These are phyloP conservation scores for Haplosporangium sp. DNA, from an alignment of 371 early-diverging fungal genomes.

Conservation along the genomic window DNA sequence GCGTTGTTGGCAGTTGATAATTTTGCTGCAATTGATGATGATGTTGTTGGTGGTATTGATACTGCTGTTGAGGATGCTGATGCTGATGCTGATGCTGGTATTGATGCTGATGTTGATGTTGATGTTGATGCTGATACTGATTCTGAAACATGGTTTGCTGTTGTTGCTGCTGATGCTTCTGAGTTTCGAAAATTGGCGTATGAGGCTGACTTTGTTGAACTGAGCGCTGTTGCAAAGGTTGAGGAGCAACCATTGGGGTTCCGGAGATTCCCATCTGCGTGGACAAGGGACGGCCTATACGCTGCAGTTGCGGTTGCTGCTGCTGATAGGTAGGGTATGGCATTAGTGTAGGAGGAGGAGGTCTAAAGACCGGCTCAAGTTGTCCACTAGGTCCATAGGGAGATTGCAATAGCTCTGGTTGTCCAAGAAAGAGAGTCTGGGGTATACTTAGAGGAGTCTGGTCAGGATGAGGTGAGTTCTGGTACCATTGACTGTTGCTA, in stretches of 20 bases:
- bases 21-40: constrained; percentile 23
- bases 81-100: constrained; percentile 11
- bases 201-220: constrained; percentile 23
- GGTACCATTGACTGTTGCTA: constrained; percentile 22
- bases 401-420: constrained; percentile 19
- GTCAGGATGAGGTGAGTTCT: constrained; percentile 23
- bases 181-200: constrained; percentile 19
- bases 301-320: constrained; percentile 29
- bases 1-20: constrained; percentile 19
- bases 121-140: constrained; percentile 6
- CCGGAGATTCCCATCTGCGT: constrained; percentile 25
- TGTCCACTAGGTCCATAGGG: constrained; percentile 14
- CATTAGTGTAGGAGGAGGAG: constrained; percentile 20
- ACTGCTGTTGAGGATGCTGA: too few relatives aligned
- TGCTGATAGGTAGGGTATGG: constrained; percentile 11
- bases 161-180: constrained; percentile 22
- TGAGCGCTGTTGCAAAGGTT: constrained; percentile 32
- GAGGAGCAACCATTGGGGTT: constrained; percentile 38
- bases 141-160: constrained; percentile 13
- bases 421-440: constrained; percentile 36
- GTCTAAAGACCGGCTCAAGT: constrained; percentile 19
- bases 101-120: constrained; percentile 6
- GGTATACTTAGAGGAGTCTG: constrained; percentile 49
- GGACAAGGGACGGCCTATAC: constrained; percentile 39
- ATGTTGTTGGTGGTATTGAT: constrained; percentile 11